Conservation (phyloP, 805 yeast species). For the Monosporozyma aerobia region DNA sequence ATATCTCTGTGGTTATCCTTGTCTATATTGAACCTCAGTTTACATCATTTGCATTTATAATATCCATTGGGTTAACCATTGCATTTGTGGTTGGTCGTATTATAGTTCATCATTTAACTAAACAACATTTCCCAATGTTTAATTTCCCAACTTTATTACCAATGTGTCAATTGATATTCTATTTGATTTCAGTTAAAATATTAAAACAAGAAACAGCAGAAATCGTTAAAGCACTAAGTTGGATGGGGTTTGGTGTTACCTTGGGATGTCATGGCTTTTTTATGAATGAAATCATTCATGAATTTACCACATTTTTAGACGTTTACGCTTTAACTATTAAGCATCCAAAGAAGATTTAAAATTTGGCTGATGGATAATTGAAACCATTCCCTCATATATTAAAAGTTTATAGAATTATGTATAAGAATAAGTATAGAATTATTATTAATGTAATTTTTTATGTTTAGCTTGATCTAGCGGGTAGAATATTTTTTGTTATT, state of each 20-base stretch:
- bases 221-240: constrained; percentile 44
- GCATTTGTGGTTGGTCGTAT: constrained; percentile 90
- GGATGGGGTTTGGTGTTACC: constrained; percentile 61
- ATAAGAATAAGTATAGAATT: not conserved
- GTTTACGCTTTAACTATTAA: constrained; percentile 80
- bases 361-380: not conserved
- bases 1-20: constrained; percentile 39
- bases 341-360: constrained; percentile 42
- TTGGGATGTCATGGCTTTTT: constrained; percentile 61
- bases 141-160: constrained; percentile 69
- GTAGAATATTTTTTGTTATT: not conserved
- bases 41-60: constrained; percentile 46
- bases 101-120: constrained; percentile 76
- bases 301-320: constrained; percentile 71
- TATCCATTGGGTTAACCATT: constrained; percentile 63
- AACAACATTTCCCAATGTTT: constrained; percentile 63
- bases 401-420: not conserved
- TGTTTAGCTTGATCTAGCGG: not conserved
- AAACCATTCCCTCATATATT: not conserved
- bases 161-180: constrained; percentile 34
- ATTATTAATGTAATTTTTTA: not conserved
- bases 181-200: constrained; percentile 16
- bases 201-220: constrained; percentile 30
- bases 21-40: constrained; percentile 41
- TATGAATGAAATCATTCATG: constrained; percentile 68